phyloP scores from a whole-genome alignment of 352 stramenopile genomes.

The Globisporangium alternatum region DNA sequence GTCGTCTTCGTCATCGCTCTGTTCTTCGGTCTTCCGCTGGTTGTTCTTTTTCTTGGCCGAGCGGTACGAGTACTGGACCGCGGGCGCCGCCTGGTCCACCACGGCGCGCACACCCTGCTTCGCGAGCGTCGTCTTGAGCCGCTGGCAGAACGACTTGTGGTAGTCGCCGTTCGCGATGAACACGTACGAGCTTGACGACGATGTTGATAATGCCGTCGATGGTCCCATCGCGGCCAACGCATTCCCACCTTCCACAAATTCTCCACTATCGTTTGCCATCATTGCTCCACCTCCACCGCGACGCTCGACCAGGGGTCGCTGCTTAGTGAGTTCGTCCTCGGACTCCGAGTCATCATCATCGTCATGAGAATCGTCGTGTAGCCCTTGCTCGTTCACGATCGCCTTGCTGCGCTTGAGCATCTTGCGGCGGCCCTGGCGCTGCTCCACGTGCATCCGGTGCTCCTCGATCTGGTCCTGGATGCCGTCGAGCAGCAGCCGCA shows the following conservation, averaged over 20 bases:
- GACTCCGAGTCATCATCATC: slow-evolving; percentile 18
- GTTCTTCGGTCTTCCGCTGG: neutral
- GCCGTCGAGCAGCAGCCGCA: slow-evolving; percentile 70
- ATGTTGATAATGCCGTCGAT: neutral
- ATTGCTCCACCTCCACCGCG: neutral
- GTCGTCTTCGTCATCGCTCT: slow-evolving; percentile 6
- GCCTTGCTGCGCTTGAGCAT: slow-evolving; percentile 23
- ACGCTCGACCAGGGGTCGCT: slow-evolving; percentile 11
- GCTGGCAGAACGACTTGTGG: slow-evolving; percentile 60
- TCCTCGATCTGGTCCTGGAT: slow-evolving; percentile 85
- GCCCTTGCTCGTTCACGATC: slow-evolving; percentile 12
- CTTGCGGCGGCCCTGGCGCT: slow-evolving; percentile 35
- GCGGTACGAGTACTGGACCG: slow-evolving; percentile 40
- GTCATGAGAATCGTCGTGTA: slow-evolving; percentile 2
- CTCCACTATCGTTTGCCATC: neutral
- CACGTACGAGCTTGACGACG: slow-evolving; percentile 34
- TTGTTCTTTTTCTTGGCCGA: slow-evolving; percentile 18
- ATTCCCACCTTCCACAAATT: neutral
- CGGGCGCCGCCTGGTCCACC: slow-evolving; percentile 47
- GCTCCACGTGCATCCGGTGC: slow-evolving; percentile 46
- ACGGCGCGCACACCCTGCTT: slow-evolving; percentile 62
- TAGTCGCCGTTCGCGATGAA: slow-evolving; percentile 79
- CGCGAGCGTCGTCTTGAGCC: slow-evolving; percentile 47
- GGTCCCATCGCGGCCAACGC: neutral
- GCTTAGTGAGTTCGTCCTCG: slow-evolving; percentile 13